Evolutionary conservation across 768 basidiomycete species (phyloP).

Genomic region (Boletus subparvulus): DNA sequence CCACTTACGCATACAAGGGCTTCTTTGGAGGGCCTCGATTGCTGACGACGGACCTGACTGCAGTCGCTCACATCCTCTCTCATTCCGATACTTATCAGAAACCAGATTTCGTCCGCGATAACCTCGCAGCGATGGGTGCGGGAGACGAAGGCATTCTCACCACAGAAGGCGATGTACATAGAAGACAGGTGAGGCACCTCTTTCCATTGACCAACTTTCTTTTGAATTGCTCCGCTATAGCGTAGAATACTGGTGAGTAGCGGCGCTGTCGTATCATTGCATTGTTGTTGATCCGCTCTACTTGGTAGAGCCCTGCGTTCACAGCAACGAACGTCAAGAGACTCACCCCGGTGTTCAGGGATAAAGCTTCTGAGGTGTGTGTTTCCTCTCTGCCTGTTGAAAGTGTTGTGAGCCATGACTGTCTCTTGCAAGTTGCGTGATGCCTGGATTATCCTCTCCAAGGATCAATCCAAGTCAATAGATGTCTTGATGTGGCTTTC

Average conservation of each 20-base stretch:
- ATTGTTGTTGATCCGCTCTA: not conserved
- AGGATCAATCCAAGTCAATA: conserved; percentile 33
- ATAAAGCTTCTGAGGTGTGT: conserved; percentile 53
- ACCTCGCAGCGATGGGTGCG: conserved; percentile 49
- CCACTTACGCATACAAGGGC: conserved; percentile 52
- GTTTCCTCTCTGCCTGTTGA: not conserved
- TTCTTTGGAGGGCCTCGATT: conserved; percentile 54
- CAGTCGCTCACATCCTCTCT: conserved; percentile 56
- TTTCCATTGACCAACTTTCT: not conserved
- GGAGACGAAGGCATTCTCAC: conserved; percentile 51
- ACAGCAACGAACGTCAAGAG: conserved; percentile 48
- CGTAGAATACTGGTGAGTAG: conserved; percentile 50
- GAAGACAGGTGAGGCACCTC: conserved; percentile 41
- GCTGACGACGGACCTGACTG: conserved; percentile 57
- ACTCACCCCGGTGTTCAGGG: conserved; percentile 55
- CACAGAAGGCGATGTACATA: conserved; percentile 56
- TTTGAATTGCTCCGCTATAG: conserved; percentile 28
- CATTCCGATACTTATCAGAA: conserved; percentile 61
- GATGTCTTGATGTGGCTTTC: conserved; percentile 67
- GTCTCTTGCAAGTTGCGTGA: conserved; percentile 43
- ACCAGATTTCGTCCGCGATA: conserved; percentile 55
- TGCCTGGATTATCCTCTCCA: conserved; percentile 34
- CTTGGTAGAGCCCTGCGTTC: conserved; percentile 50
- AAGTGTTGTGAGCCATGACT: not conserved
- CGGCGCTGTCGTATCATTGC: not conserved